phyloP scores from a whole-genome alignment of 768 basidiomycete genomes.

The Suillus ampliporus region DNA sequence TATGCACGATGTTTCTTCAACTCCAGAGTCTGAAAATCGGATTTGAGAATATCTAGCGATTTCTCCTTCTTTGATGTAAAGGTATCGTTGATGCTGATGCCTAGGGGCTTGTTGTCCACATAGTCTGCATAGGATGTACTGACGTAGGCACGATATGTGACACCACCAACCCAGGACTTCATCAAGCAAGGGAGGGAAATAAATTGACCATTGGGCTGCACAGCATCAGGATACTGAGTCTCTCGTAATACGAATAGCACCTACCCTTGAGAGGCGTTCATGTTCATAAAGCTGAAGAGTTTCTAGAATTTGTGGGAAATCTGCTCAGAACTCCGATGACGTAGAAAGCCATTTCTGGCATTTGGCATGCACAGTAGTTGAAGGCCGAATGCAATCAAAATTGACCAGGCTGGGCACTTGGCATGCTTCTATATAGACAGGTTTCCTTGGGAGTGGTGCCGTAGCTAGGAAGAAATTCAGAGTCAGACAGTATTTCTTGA shows the following conservation, averaged over 20 bases:
- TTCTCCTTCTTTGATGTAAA: neutral
- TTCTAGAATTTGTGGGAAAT: neutral
- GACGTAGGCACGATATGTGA: neutral
- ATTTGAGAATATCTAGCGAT: neutral
- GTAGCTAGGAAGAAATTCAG: neutral
- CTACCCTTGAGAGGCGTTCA: neutral
- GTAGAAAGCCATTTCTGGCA: neutral
- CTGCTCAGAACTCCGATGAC: neutral
- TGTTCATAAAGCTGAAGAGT: neutral
- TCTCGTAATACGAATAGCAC: neutral
- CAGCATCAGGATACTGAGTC: neutral
- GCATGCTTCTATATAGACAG: neutral
- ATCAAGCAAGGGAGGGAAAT: neutral
- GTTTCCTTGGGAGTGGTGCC: neutral
- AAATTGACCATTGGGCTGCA: neutral
- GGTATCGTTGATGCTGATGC: neutral
- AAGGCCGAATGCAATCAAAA: neutral
- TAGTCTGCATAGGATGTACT: neutral
- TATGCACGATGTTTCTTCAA: slow-evolving; percentile 1
- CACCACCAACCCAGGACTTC: neutral
- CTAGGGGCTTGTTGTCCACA: neutral
- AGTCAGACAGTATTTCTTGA: neutral
- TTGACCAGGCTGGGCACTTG: neutral
- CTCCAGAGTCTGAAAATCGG: neutral
- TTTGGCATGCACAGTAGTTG: neutral